Evolutionary conservation across 192 early-diverging fungal genomes (phyloP).

Genomic region (Gryganskiella cystojenkinii): DNA sequence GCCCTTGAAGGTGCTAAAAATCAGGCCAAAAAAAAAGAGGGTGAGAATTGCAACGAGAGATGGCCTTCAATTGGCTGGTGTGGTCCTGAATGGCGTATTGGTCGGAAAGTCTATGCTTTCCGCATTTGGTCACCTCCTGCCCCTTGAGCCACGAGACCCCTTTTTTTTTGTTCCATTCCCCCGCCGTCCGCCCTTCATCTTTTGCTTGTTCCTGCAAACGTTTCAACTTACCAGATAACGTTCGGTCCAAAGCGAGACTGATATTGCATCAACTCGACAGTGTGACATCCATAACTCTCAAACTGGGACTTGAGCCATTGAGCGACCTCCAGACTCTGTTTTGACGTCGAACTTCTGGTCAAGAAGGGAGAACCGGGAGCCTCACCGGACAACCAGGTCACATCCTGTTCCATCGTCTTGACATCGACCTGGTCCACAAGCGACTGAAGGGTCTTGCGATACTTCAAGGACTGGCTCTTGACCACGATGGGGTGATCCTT

Average conservation of each 20-base stretch:
- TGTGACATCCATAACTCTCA: conserved; percentile 54
- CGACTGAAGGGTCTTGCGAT: conserved; percentile 30
- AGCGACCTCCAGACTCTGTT: conserved; percentile 47
- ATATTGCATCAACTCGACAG: conserved; percentile 49
- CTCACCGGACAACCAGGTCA: conserved; percentile 56
- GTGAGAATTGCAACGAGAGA: conserved; percentile 1
- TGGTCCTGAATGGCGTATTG: too few relatives aligned
- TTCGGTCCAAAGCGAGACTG: conserved; percentile 52
- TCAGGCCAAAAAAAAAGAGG: not conserved
- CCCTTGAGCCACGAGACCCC: too few relatives aligned
- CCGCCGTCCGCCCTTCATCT: too few relatives aligned
- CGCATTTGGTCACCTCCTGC: too few relatives aligned
- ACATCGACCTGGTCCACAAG: conserved; percentile 51
- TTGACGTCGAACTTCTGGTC: conserved; percentile 45
- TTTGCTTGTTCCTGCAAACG: too few relatives aligned
- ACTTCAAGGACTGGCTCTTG: conserved; percentile 34
- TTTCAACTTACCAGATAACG: conserved; percentile 53
- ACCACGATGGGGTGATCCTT: conserved; percentile 40
- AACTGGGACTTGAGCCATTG: conserved; percentile 51
- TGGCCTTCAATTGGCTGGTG: not conserved
- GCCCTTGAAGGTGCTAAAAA: conserved; percentile 47
- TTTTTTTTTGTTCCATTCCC: too few relatives aligned
- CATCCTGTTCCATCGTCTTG: conserved; percentile 52
- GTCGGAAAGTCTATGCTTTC: too few relatives aligned
- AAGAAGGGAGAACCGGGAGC: conserved; percentile 43